These are phyloP conservation scores for Heritiera fomes DNA, from an alignment of 345 rosid species.

Conservation along the genomic window DNA sequence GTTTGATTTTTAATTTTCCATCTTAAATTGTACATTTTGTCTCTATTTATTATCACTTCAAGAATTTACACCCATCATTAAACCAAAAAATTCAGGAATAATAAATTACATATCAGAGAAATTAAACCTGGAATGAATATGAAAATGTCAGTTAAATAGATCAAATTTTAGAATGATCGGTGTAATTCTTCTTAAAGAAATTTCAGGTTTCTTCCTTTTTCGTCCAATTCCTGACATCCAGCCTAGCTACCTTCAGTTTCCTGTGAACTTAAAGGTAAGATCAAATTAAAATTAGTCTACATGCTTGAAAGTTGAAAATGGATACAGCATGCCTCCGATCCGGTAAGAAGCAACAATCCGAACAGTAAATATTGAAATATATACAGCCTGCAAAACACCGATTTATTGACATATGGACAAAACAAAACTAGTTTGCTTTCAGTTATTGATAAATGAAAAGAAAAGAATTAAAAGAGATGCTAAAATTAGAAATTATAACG, in stretches of 20 bases:
- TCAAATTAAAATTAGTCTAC: not conserved
- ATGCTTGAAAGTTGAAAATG: not conserved
- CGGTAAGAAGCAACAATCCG: not conserved
- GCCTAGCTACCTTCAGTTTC: not conserved
- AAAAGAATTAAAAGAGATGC: not conserved
- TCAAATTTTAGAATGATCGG: not conserved
- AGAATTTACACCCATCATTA: too few relatives aligned
- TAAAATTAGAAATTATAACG: too few relatives aligned
- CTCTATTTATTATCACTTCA: too few relatives aligned
- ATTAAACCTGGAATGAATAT: not conserved
- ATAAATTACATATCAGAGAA: too few relatives aligned
- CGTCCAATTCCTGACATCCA: not conserved
- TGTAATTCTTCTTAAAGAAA: not conserved
- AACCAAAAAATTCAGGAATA: too few relatives aligned
- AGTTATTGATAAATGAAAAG: not conserved
- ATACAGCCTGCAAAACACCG: not conserved
- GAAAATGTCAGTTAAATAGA: not conserved
- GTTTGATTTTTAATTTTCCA: not conserved
- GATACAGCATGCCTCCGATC: not conserved
- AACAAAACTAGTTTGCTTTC: too few relatives aligned
- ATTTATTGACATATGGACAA: too few relatives aligned
- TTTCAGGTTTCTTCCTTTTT: not conserved
- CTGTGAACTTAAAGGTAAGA: not conserved
- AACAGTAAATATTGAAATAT: not conserved
- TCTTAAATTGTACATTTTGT: not conserved